Conservation (phyloP, 2,329 filamentous ascomycete genomes). For the Septoria linicola region DNA sequence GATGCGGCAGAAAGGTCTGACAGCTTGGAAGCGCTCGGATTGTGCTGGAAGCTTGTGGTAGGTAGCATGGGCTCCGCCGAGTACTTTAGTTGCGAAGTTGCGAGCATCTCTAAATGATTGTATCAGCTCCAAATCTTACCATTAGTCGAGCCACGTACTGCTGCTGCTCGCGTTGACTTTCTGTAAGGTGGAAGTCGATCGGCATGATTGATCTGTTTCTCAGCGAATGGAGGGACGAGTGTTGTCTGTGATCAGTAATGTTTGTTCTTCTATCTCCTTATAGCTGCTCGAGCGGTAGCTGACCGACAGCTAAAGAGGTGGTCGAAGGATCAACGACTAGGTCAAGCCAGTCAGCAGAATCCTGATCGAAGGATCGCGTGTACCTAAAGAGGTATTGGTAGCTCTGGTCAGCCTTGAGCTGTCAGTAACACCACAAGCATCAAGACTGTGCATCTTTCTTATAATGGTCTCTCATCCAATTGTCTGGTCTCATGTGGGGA, state of each 20-base stretch:
- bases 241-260: background rate
- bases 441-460: no score
- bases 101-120: conserved; percentile 23
- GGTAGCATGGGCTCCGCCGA: conserved; percentile 30
- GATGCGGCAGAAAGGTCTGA: conserved; percentile 47
- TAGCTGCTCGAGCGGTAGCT: background rate
- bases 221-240: no score
- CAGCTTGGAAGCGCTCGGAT: conserved; percentile 49
- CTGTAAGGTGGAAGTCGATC: conserved; percentile 13
- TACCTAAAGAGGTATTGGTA: no score
- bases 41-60: conserved; percentile 33
- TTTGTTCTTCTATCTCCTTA: background rate
- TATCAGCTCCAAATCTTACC: background rate
- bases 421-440: no score
- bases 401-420: no score
- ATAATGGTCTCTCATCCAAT: no score
- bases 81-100: conserved; percentile 31
- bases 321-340: background rate
- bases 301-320: background rate
- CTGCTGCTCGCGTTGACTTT: conserved; percentile 8
- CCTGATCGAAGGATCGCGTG: conserved; percentile 10
- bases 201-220: conserved; percentile 4
- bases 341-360: conserved; percentile 3
- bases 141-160: background rate
- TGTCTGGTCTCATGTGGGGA: no score